These are phyloP conservation scores for Botryobasidium botryosum DNA, from an alignment of 768 basidiomycete genomes.

Conservation along the genomic window DNA sequence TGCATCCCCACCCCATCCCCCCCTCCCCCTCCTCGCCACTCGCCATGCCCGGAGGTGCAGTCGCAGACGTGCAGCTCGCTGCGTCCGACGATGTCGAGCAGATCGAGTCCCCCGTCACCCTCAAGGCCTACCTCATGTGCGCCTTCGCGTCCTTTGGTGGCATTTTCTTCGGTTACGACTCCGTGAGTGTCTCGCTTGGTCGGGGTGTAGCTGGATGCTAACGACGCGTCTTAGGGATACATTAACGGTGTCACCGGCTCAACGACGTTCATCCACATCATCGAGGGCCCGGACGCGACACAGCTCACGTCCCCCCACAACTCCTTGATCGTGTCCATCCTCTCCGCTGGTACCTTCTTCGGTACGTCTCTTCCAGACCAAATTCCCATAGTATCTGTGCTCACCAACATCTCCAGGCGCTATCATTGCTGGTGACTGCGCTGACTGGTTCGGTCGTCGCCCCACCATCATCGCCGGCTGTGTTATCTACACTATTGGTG, in stretches of 20 bases:
- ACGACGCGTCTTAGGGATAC: not conserved
- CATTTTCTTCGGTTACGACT: slow-evolving; percentile 16
- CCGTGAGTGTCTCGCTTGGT: not conserved
- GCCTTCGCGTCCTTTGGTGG: slow-evolving; percentile 16
- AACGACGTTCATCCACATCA: too few relatives aligned
- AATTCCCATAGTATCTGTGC: not conserved
- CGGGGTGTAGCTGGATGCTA: not conserved
- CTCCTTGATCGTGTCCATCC: slow-evolving; percentile 23
- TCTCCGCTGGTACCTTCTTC: slow-evolving; percentile 25
- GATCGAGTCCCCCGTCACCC: too few relatives aligned
- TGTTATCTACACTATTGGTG: slow-evolving; percentile 13
- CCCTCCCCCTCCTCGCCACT: too few relatives aligned
- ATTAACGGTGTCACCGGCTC: too few relatives aligned
- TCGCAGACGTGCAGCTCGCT: too few relatives aligned
- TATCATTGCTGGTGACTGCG: too few relatives aligned
- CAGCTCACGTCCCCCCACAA: not conserved
- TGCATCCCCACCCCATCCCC: too few relatives aligned
- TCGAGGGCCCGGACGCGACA: not conserved
- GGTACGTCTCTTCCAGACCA: slow-evolving; percentile 9
- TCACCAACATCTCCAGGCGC: slow-evolving; percentile 8
- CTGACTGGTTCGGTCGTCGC: slow-evolving; percentile 10
- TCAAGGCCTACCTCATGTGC: too few relatives aligned
- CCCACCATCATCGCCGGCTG: slow-evolving; percentile 9
- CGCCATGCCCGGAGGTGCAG: too few relatives aligned
- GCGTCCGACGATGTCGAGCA: too few relatives aligned